Percentiles rank a stretch among this genome's conserved stretches.
phyloP scores from a whole-genome alignment of 2,329 filamentous ascomycete genomes.

The Ophiostoma triangulosporum region DNA sequence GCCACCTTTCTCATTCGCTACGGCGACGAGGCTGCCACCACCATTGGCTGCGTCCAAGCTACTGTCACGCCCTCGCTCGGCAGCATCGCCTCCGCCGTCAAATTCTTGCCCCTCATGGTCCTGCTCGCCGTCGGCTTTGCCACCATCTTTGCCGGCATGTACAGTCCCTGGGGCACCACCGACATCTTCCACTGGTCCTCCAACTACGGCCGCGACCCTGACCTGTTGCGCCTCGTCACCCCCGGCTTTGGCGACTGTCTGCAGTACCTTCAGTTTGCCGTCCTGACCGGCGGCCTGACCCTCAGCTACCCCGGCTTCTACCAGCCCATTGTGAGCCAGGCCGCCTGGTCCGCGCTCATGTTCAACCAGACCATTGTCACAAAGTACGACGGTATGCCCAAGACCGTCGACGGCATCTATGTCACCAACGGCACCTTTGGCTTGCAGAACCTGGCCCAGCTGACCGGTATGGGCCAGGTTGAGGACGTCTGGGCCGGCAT shows the following conservation, averaged over 20 bases:
- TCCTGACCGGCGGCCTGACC: conserved; percentile 74
- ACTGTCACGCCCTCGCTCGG: conserved; percentile 76
- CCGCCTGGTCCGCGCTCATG: conserved; percentile 77
- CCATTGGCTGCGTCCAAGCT: conserved; percentile 70
- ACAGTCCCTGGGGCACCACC: conserved; percentile 84
- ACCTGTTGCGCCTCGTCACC: conserved; percentile 81
- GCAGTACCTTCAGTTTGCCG: conserved; percentile 90
- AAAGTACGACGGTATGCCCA: conserved; percentile 48
- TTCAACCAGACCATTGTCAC: conserved; percentile 86
- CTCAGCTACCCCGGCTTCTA: conserved; percentile 89
- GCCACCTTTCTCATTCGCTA: conserved; percentile 62
- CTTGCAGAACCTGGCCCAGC: conserved; percentile 62
- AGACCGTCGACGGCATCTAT: conserved; percentile 77
- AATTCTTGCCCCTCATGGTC: conserved; percentile 64
- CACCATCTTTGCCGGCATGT: conserved; percentile 72
- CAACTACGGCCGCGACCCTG: conserved; percentile 89
- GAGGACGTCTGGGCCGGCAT: conserved; percentile 88
- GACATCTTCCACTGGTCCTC: conserved; percentile 95
- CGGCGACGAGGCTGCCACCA: conserved; percentile 48
- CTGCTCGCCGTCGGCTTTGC: conserved; percentile 69
- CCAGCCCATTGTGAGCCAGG: conserved; percentile 79
- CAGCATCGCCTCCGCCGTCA: conserved; percentile 51
- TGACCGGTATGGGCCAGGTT: conserved; percentile 63
- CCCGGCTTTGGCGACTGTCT: conserved; percentile 94
- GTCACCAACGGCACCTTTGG: conserved; percentile 65